Evolutionary conservation across 352 stramenopile species (phyloP).

Genomic region (Phytophthora macrochlamydospora): DNA sequence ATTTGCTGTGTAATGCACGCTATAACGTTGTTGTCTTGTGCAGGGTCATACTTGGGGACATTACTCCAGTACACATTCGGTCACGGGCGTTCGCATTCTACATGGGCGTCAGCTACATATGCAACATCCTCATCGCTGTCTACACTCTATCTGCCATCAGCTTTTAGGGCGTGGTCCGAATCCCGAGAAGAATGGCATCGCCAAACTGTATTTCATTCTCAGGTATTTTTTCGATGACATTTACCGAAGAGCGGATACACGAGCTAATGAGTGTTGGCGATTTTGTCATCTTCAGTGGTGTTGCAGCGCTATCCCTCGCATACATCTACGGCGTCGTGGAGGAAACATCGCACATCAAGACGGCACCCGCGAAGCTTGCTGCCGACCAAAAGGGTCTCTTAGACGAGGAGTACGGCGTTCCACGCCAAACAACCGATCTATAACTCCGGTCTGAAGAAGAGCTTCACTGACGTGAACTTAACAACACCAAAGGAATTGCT

Average conservation of each 20-base stretch:
- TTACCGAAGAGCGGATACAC: background rate
- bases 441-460: slow-evolving; percentile 10
- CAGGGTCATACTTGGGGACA: slow-evolving; percentile 87
- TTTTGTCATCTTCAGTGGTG: slow-evolving; percentile 28
- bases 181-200: slow-evolving; percentile 84
- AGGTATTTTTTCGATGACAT: slow-evolving; percentile 20
- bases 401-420: slow-evolving; percentile 36
- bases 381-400: slow-evolving; percentile 56
- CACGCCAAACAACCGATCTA: slow-evolving; percentile 54
- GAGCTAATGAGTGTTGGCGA: background rate
- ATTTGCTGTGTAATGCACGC: slow-evolving; percentile 43
- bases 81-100: slow-evolving; percentile 85
- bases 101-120: slow-evolving; percentile 86
- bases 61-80: slow-evolving; percentile 87
- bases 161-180: slow-evolving; percentile 61
- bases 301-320: slow-evolving; percentile 40
- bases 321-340: slow-evolving; percentile 64
- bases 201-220: slow-evolving; percentile 86
- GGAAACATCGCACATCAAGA: slow-evolving; percentile 67
- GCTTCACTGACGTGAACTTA: background rate
- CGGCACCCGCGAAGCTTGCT: slow-evolving; percentile 19
- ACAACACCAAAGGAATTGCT: background rate
- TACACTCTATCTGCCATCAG: slow-evolving; percentile 83
- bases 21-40: slow-evolving; percentile 2
- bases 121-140: slow-evolving; percentile 83